These are phyloP conservation scores for Penicillium sumatraense DNA, from an alignment of 2,329 filamentous ascomycete genomes.

Conservation along the genomic window DNA sequence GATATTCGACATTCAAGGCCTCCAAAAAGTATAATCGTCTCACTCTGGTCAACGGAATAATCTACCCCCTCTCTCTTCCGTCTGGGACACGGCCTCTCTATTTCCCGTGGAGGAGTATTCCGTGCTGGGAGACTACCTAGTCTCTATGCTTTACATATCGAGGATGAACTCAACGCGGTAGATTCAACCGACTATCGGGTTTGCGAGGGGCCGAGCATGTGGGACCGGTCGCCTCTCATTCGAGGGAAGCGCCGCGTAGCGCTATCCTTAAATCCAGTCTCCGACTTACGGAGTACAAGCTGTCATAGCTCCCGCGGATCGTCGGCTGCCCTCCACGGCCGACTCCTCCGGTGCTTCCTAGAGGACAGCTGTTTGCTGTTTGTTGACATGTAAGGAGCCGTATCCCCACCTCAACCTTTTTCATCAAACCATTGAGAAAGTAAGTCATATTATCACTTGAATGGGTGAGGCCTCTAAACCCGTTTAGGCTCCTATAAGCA, in stretches of 20 bases:
- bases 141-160: background rate
- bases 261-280: conserved; percentile 11
- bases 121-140: too few relatives aligned
- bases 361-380: background rate
- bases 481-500: too few relatives aligned
- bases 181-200: conserved; percentile 8
- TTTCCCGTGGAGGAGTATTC: background rate
- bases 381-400: conserved; percentile 5
- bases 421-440: too few relatives aligned
- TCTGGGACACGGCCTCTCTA: background rate
- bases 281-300: conserved; percentile 14
- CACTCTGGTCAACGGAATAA: background rate
- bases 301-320: conserved; percentile 1
- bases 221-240: conserved; percentile 12
- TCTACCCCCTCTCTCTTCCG: background rate
- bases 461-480: too few relatives aligned
- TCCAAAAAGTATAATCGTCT: background rate
- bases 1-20: background rate
- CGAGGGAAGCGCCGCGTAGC: conserved; percentile 10
- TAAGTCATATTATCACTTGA: too few relatives aligned
- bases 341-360: background rate
- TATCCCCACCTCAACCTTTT: background rate
- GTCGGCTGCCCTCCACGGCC: background rate
- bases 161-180: conserved; percentile 25
- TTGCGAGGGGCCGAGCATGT: conserved; percentile 16